Evolutionary conservation across 352 stramenopile genomes (phyloP).

Genomic region (Globisporangium radiosum): DNA sequence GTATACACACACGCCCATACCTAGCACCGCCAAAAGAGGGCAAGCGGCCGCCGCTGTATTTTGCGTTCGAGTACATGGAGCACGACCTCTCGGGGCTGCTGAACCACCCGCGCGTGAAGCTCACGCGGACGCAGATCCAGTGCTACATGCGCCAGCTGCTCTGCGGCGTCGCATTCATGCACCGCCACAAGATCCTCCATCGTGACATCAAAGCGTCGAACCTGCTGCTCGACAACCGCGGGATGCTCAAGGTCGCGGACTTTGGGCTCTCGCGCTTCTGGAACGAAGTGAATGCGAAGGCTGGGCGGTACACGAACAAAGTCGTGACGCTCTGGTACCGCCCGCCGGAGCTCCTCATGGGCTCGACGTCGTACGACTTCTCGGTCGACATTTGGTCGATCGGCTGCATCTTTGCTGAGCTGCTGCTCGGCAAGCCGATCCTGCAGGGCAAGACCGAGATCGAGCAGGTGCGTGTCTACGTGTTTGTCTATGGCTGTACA

Average conservation of each 20-base stretch:
- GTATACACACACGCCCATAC: too few species aligned
- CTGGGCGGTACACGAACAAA: constrained; percentile 91
- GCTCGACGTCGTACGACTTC: constrained; percentile 88
- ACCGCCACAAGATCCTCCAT: constrained; percentile 85
- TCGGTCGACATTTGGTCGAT: constrained; percentile 95
- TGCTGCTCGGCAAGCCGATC: constrained; percentile 75
- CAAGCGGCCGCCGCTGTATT: constrained; percentile 80
- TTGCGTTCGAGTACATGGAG: constrained; percentile 86
- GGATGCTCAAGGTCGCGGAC: constrained; percentile 79
- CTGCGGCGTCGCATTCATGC: constrained; percentile 81
- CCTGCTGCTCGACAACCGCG: constrained; percentile 76
- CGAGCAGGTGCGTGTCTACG: constrained; percentile 46
- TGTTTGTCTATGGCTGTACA: constrained; percentile 1
- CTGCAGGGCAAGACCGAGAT: constrained; percentile 79
- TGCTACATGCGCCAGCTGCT: constrained; percentile 86
- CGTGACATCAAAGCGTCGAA: constrained; percentile 87
- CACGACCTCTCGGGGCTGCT: constrained; percentile 78
- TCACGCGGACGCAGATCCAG: constrained; percentile 80
- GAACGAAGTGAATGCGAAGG: constrained; percentile 82
- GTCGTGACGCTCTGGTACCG: constrained; percentile 96
- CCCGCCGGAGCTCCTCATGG: constrained; percentile 89
- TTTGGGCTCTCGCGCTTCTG: constrained; percentile 81
- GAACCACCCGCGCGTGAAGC: constrained; percentile 79
- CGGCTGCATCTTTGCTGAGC: constrained; percentile 81
- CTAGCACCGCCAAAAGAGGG: constrained; percentile 72